Percentiles rank a stretch among this genome's conserved stretches.
Conservation (phyloP, 345 rosid species). For the Nasturtium officinale region DNA sequence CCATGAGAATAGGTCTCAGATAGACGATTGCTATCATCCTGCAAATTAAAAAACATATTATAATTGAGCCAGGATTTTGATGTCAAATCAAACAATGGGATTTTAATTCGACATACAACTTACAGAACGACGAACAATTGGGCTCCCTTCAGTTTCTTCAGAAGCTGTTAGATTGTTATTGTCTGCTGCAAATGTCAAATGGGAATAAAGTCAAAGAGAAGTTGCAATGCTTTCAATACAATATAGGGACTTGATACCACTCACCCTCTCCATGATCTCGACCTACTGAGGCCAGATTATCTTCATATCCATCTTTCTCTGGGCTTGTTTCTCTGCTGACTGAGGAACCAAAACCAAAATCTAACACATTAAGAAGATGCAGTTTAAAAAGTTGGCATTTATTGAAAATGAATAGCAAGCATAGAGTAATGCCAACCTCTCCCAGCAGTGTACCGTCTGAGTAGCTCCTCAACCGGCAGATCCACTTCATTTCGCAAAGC, state of each 20-base stretch:
- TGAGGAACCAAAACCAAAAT: slow-evolving; percentile 39
- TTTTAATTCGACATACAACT: slow-evolving; percentile 98
- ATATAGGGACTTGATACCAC: slow-evolving; percentile 29
- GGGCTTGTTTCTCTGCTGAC: slow-evolving; percentile 56
- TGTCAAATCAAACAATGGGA: slow-evolving; percentile 49
- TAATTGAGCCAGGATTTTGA: slow-evolving; percentile 51
- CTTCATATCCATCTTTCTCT: slow-evolving; percentile 49
- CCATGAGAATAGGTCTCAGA: slow-evolving; percentile 49
- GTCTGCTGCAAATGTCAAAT: slow-evolving; percentile 49
- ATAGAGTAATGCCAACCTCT: slow-evolving; percentile 52
- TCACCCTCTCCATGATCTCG: slow-evolving; percentile 52
- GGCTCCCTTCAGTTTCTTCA: slow-evolving; percentile 48
- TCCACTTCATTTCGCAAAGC: slow-evolving; percentile 81
- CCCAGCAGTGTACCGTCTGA: slow-evolving; percentile 58
- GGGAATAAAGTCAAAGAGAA: slow-evolving; percentile 27
- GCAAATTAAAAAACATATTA: slow-evolving; percentile 49
- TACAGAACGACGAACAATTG: slow-evolving; percentile 94
- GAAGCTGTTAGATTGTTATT: slow-evolving; percentile 44
- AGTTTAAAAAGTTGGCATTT: slow-evolving; percentile 12
- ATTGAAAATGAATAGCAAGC: slow-evolving; percentile 8
- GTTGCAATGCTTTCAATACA: slow-evolving; percentile 31
- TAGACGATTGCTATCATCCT: slow-evolving; percentile 65
- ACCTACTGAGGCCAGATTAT: slow-evolving; percentile 39
- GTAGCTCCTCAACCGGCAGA: slow-evolving; percentile 88
- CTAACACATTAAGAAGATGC: slow-evolving; percentile 15